A percentile compares a stretch with the other conserved stretches of the same genome.
Conservation (phyloP, 108 stramenopile genomes). For the Fistulifera pelliculosa region DNA sequence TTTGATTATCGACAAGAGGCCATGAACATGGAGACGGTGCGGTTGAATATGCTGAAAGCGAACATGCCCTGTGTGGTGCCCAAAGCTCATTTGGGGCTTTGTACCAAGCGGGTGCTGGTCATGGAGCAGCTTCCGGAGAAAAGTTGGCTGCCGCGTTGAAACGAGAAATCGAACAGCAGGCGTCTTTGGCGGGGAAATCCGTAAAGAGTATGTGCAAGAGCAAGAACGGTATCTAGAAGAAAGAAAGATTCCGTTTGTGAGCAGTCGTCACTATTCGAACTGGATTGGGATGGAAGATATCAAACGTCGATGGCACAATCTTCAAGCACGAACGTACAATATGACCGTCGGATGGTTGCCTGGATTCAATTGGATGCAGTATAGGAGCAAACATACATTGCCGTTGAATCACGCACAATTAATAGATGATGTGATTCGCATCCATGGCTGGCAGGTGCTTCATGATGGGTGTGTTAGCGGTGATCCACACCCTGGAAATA, state of each 20-base stretch:
- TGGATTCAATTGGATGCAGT: slow-evolving; percentile 23
- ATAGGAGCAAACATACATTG: slow-evolving; percentile 33
- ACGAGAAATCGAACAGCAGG: slow-evolving; percentile 42
- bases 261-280: slow-evolving; percentile 38
- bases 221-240: slow-evolving; percentile 30
- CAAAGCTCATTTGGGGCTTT: slow-evolving; percentile 50
- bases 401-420: slow-evolving; percentile 79
- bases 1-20: slow-evolving; percentile 88
- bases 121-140: slow-evolving; percentile 77
- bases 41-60: slow-evolving; percentile 52
- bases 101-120: slow-evolving; percentile 69
- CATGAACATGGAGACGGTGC: slow-evolving; percentile 44
- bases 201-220: slow-evolving; percentile 36
- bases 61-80: slow-evolving; percentile 62
- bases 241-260: slow-evolving; percentile 34
- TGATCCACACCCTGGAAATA: slow-evolving; percentile 65
- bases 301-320: slow-evolving; percentile 39
- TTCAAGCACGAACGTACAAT: slow-evolving; percentile 39
- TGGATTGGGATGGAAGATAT: slow-evolving; percentile 44
- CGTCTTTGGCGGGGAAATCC: slow-evolving; percentile 31
- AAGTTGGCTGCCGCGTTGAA: slow-evolving; percentile 63
- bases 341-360: slow-evolving; percentile 51
- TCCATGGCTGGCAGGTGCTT: slow-evolving; percentile 69
- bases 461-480: slow-evolving; percentile 72
- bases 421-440: slow-evolving; percentile 63